These are phyloP conservation scores for Saccharomyces hybrid DNA, from an alignment of 1,139 yeast species.

Conservation along the genomic window DNA sequence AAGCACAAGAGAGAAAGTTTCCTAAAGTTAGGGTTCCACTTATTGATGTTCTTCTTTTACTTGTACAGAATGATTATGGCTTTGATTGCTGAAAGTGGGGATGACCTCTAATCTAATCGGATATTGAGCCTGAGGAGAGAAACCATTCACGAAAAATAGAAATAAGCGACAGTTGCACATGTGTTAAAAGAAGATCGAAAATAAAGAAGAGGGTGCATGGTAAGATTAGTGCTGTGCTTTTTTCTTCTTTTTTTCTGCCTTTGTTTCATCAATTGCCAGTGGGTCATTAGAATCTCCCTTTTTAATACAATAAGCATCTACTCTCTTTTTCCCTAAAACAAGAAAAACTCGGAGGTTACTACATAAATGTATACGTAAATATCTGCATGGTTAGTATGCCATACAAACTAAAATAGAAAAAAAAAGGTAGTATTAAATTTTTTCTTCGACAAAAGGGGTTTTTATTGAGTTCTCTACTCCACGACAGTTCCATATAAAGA, in stretches of 20 bases:
- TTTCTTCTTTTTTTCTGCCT: background rate
- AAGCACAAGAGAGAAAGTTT: conserved; percentile 91
- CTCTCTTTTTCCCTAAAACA: background rate
- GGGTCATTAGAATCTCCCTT: background rate
- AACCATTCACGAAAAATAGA: background rate
- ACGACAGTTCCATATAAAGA: no score
- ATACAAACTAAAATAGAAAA: background rate
- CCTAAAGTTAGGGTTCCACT: conserved; percentile 82
- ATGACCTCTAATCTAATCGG: conserved; percentile 7
- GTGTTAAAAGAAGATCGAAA: background rate
- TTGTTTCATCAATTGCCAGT: background rate
- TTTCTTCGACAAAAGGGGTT: no score
- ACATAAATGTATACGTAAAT: background rate
- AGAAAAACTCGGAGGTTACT: background rate
- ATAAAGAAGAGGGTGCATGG: background rate
- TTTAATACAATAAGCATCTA: background rate
- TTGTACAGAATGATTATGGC: conserved; percentile 96
- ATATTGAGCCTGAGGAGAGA: background rate
- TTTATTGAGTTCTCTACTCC: no score
- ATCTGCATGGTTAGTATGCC: background rate
- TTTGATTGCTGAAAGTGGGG: conserved; percentile 54
- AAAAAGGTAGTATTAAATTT: background rate
- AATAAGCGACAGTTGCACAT: background rate
- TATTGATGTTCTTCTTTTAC: conserved; percentile 89
- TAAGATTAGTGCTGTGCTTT: background rate